Percentiles rank a stretch among this genome's conserved stretches.
phyloP scores from a whole-genome alignment of 495 filamentous ascomycete genomes.

The Aspergillus panamensis region DNA sequence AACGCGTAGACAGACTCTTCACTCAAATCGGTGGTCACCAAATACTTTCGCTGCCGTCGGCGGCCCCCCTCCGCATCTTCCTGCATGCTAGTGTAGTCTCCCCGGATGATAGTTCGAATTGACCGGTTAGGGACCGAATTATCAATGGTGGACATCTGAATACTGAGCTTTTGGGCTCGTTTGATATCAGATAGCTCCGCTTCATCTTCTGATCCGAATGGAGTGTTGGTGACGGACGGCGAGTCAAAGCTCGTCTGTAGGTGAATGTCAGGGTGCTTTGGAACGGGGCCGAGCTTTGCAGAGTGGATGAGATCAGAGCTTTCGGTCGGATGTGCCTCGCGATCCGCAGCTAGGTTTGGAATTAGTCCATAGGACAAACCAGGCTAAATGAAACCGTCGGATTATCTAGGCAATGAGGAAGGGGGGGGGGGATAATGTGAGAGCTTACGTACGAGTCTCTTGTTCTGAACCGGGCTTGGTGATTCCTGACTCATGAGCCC shows the following conservation, averaged over 20 bases:
- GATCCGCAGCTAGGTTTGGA: background rate
- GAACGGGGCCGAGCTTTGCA: slow-evolving; percentile 23
- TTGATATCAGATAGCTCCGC: slow-evolving; percentile 78
- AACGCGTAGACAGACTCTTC: slow-evolving; percentile 91
- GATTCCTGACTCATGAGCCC: slow-evolving; percentile 17
- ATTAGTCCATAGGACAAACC: background rate
- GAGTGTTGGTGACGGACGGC: slow-evolving; percentile 66
- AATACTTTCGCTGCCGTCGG: slow-evolving; percentile 75
- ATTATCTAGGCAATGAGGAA: background rate
- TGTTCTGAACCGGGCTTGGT: slow-evolving; percentile 15
- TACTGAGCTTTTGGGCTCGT: slow-evolving; percentile 76
- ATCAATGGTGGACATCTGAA: slow-evolving; percentile 71
- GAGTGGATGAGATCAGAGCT: slow-evolving; percentile 17
- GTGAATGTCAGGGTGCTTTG: slow-evolving; percentile 66
- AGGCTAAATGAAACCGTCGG: background rate
- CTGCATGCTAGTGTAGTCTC: slow-evolving; percentile 70
- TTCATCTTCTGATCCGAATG: slow-evolving; percentile 82
- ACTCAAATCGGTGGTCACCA: slow-evolving; percentile 89
- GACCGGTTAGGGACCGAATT: slow-evolving; percentile 74
- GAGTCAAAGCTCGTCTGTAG: slow-evolving; percentile 78
- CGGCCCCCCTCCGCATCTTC: slow-evolving; percentile 70
- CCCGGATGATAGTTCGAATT: slow-evolving; percentile 83
- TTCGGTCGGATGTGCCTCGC: background rate
- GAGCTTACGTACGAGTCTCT: slow-evolving; percentile 11
- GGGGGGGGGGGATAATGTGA: background rate